Evolutionary conservation across 1,284 basidiomycete species (phyloP), one percentile per base, ranked within the genome.

Genomic region (Exsudoporus floridanus): DNA sequence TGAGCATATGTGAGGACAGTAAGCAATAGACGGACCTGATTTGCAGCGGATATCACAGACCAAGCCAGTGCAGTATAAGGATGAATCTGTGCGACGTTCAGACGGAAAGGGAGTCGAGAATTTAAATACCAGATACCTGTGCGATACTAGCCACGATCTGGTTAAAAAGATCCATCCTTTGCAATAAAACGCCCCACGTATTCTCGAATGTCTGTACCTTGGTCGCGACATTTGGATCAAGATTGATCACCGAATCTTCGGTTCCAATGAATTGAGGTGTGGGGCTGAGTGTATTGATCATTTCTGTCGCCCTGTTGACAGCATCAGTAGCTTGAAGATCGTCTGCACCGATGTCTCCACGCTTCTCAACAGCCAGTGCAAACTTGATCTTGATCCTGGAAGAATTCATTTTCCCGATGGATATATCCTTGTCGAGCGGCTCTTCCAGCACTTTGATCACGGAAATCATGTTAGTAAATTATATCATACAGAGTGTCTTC

Each of bases 61-160:
- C 47, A 49, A n/a, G 47, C 47, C 35, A 52, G 19, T 18, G 49
- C 46, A 1, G 33, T 7, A 4, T 53, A 52, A 1, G 52, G 52
- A 10, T 53, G 49, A 25, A 52, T 33, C 49, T 53, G 16, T 41
- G 7, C 33, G 5, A 2, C 6, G 4, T 34, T 45, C n/a, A 52
- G 36, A 5, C 28, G 36, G 13, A 41, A 31, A 23, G 4, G 4
- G 30, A 9, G 28, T 8, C 16, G 3, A 44, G 5, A 27, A 7
- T 14, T 4, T 5, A 9, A 18, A 2, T 4, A 25, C 7, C 5
- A 44, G 5, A 28, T 53, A 52, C 52, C 49, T 43, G 23, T 23
- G 49, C 31, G 12, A 53, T 40, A 5, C n/a, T 1, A 5, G 49
- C 7, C 2, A 53, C 37, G 4, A 52, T 40, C 12, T n/a, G 27